Evolutionary conservation across 1,139 yeast genomes (phyloP).

Genomic region (Sugiyamaella paludigena): DNA sequence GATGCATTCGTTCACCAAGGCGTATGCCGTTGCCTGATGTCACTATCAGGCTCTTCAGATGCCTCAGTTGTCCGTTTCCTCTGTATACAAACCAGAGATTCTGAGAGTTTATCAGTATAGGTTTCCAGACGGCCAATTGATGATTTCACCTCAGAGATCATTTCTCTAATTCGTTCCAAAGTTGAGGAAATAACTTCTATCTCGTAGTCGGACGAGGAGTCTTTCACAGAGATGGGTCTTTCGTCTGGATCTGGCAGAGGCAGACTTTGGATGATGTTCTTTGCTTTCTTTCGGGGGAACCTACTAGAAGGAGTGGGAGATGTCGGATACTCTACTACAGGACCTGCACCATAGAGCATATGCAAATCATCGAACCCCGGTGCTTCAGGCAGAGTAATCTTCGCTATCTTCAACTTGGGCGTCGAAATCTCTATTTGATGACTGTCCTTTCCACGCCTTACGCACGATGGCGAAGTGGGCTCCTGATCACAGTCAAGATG

Average conservation of each 20-base stretch:
- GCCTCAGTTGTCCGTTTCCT: no score
- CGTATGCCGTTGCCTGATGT: not conserved
- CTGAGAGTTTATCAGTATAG: not conserved
- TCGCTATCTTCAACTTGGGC: no score
- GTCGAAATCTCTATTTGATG: no score
- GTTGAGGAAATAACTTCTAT: no score
- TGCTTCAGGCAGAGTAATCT: not conserved
- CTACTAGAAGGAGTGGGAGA: constrained; percentile 22
- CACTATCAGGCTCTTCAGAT: not conserved
- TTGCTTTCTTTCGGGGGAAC: no score
- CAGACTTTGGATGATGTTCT: not conserved
- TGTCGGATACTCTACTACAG: constrained; percentile 18
- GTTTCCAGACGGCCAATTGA: no score
- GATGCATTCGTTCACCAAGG: not conserved
- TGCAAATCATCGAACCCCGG: constrained; percentile 18
- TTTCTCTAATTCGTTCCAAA: no score
- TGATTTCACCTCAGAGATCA: no score
- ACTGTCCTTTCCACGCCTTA: no score
- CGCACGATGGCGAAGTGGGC: no score
- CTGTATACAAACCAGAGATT: not conserved
- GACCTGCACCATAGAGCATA: constrained; percentile 19
- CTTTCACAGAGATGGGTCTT: not conserved
- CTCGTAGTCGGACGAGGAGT: not conserved
- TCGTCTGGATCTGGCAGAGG: not conserved
- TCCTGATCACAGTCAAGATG: no score